Conservation (phyloP, 164 flowering plant genomes). For the Magnolia changhungtana region DNA sequence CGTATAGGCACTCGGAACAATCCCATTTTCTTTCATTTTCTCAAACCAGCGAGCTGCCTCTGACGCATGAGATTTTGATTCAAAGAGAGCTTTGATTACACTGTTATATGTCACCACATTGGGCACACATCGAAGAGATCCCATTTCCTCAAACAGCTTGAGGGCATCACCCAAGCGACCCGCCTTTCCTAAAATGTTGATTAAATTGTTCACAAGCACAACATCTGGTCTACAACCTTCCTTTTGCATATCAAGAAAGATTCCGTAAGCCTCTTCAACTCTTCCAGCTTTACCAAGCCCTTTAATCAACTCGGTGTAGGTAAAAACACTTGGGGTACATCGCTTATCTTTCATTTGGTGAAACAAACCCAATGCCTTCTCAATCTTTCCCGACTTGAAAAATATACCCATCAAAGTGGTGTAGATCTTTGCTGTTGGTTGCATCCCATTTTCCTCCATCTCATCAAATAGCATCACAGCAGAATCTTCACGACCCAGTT, state of each 20-base stretch:
- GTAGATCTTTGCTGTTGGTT: conserved; percentile 77
- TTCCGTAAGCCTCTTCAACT: conserved; percentile 71
- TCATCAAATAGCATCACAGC: conserved; percentile 81
- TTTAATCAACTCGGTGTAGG: conserved; percentile 86
- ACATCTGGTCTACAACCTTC: conserved; percentile 77
- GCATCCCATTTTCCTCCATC: conserved; percentile 82
- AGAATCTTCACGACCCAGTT: conserved; percentile 65
- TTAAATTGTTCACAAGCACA: conserved; percentile 76
- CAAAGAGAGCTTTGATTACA: conserved; percentile 64
- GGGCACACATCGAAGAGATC: conserved; percentile 50
- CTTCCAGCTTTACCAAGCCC: conserved; percentile 79
- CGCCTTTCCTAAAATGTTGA: conserved; percentile 66
- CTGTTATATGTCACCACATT: conserved; percentile 87
- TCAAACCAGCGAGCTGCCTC: conserved; percentile 66
- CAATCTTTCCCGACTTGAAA: conserved; percentile 60
- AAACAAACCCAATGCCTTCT: conserved; percentile 57
- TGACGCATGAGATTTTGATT: conserved; percentile 57
- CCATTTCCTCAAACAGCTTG: conserved; percentile 66
- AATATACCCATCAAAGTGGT: conserved; percentile 62
- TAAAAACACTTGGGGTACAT: conserved; percentile 70
- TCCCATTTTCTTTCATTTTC: conserved; percentile 74
- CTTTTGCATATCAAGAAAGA: conserved; percentile 48
- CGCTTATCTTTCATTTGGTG: conserved; percentile 60
- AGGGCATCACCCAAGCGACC: conserved; percentile 66
- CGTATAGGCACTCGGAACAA: conserved; percentile 69